Evolutionary conservation across 2,329 filamentous ascomycete species (phyloP), one percentile per base, ranked within the genome.

Genomic region (Aspergillus pseudotamarii): DNA sequence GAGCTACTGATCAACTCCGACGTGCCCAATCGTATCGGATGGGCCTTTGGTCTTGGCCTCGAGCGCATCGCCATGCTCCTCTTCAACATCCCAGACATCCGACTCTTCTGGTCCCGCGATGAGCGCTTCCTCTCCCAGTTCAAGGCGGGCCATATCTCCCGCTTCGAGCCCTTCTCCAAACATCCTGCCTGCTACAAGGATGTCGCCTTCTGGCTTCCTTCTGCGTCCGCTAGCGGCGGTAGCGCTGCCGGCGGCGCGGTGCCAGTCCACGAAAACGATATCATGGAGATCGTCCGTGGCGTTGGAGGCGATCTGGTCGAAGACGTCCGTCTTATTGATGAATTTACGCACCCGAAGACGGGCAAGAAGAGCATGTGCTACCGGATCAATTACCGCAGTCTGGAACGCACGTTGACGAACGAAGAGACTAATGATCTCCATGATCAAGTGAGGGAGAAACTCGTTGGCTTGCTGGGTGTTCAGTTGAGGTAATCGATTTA

Each of bases 21-120:
- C 57, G 88, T 93, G 53, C 88, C 91, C 4, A 81, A 87, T 60
- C 88, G 92, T 72, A 79, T 96, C 3, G 94, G 94, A 6, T 99
- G 95, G 95, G 95, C 95, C 0, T 99, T 98, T 79, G 95, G 95
- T 41, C 84, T 98, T 21, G 95, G 95, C 2, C 86, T 99, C 32
- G 95, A 99, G 78, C 88, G 95, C 65, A 94, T 99, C 66, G 94
- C 95, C 64, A 99, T 99, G 95, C 86, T 99, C 41, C 87, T 99
- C 28, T 99, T 97, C 82, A 90, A 92, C 63, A 96, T 99, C 63
- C 93, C 94, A 0, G 95, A 99, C 75, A 99, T 99, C 70, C 90
- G 95, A 14, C 88, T 98, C 5, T 98, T 99, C 82, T 99, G 95
- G 95, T 96, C 92, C 36, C 83, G 84, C 60, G 95, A 99, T 76